A percentile compares a stretch with the other conserved stretches of the same genome.
Conservation (phyloP, 2,329 filamentous ascomycete species). For the Fusarium transvaalense region DNA sequence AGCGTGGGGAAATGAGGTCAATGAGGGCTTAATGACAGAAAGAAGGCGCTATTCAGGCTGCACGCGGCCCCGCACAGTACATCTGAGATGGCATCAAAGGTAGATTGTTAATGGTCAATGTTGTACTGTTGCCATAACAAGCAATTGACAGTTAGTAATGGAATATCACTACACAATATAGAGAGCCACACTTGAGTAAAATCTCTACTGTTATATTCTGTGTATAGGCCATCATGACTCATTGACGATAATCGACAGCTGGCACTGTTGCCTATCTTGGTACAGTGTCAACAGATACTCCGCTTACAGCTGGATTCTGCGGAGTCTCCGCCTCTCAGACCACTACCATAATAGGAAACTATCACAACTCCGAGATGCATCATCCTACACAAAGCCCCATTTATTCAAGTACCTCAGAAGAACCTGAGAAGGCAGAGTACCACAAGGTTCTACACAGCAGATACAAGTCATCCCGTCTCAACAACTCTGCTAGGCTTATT, state of each 20-base stretch:
- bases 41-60: not conserved
- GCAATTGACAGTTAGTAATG: too few species aligned
- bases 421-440: rapidly evolving
- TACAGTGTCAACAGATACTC: not conserved
- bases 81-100: rapidly evolving
- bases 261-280: not conserved
- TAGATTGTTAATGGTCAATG: too few species aligned
- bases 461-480: too few species aligned
- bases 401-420: rapidly evolving
- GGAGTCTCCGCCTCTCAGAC: not conserved
- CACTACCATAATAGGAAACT: not conserved
- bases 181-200: too few species aligned
- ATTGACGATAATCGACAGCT: not conserved
- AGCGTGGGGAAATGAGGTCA: constrained; percentile 6
- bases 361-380: not conserved
- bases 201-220: too few species aligned
- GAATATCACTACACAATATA: too few species aligned
- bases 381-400: too few species aligned
- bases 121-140: too few species aligned
- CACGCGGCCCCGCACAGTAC: not conserved
- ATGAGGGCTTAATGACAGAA: constrained; percentile 8
- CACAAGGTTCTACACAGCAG: too few species aligned
- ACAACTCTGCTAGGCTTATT: too few species aligned
- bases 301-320: not conserved
- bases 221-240: not conserved